A percentile compares a stretch with the other conserved stretches of the same genome.
These are phyloP conservation scores for Candida tibetensis DNA, from an alignment of 805 yeast genomes.

Conservation along the genomic window DNA sequence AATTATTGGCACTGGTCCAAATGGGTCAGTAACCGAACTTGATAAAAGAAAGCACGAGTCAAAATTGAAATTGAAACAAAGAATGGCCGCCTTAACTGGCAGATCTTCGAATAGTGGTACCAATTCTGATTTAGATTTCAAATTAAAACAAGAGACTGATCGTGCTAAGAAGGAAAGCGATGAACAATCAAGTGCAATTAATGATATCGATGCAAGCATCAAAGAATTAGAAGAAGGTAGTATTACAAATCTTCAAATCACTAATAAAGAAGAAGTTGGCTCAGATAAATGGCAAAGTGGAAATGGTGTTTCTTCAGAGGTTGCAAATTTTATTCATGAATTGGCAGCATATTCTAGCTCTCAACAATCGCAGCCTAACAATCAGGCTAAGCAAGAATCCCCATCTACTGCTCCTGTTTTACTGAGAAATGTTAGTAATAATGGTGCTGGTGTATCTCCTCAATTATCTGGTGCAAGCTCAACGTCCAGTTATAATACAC, in stretches of 20 bases:
- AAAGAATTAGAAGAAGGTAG: slow-evolving; percentile 56
- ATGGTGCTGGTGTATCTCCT: background rate
- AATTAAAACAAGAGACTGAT: slow-evolving; percentile 51
- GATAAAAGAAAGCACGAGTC: slow-evolving; percentile 80
- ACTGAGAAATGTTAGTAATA: background rate
- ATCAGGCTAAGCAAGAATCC: background rate
- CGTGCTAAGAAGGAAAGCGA: slow-evolving; percentile 52
- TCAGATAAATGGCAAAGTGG: slow-evolving; percentile 80
- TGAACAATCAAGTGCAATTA: slow-evolving; percentile 56
- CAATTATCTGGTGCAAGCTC: slow-evolving; percentile 14
- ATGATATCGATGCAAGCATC: slow-evolving; percentile 72
- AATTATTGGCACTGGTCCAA: slow-evolving; percentile 78
- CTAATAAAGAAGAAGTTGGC: slow-evolving; percentile 46
- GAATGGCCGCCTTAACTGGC: slow-evolving; percentile 94
- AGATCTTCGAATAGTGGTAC: slow-evolving; percentile 47
- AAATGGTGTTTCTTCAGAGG: slow-evolving; percentile 64
- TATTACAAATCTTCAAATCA: slow-evolving; percentile 39
- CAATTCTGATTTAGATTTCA: slow-evolving; percentile 53
- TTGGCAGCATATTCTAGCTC: slow-evolving; percentile 30
- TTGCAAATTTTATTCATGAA: slow-evolving; percentile 57
- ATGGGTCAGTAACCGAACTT: slow-evolving; percentile 79
- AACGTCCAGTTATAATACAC: slow-evolving; percentile 35
- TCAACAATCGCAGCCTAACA: background rate
- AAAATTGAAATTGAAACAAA: slow-evolving; percentile 72
- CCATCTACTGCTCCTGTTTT: slow-evolving; percentile 5